A percentile compares a stretch with the other conserved stretches of the same genome.
Conservation (phyloP, 345 rosid species). For the Eucalyptus dawsonii region DNA sequence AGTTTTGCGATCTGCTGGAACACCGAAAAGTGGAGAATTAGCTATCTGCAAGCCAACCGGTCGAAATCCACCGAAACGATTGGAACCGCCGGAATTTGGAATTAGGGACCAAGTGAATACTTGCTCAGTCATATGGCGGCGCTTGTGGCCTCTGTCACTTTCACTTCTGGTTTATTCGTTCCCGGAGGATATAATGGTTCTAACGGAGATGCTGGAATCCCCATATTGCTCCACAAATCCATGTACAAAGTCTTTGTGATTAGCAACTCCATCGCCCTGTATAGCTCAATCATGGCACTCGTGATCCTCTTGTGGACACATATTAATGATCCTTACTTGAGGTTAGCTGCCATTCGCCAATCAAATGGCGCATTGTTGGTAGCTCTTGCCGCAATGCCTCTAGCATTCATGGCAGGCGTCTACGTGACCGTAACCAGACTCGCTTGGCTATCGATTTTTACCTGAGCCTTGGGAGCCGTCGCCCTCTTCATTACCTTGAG, state of each 20-base stretch:
- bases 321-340: too few relatives aligned
- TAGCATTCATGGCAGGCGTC: not conserved
- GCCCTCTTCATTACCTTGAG: not conserved
- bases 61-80: not conserved
- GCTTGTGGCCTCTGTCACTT: not conserved
- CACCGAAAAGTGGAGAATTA: not conserved
- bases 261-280: not conserved
- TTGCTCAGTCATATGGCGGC: not conserved
- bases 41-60: not conserved
- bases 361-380: not conserved
- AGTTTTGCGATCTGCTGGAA: not conserved
- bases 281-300: not conserved
- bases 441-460: not conserved
- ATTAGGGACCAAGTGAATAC: not conserved
- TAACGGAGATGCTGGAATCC: not conserved
- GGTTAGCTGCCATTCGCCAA: not conserved
- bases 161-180: not conserved
- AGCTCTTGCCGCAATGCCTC: not conserved
- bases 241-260: not conserved
- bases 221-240: not conserved
- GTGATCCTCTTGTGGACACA: not conserved
- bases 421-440: not conserved
- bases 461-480: not conserved
- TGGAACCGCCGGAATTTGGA: fast-evolving
- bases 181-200: not conserved